These are phyloP conservation scores for Leccinum solheimii DNA, from an alignment of 1,284 basidiomycete genomes.

Conservation along the genomic window DNA sequence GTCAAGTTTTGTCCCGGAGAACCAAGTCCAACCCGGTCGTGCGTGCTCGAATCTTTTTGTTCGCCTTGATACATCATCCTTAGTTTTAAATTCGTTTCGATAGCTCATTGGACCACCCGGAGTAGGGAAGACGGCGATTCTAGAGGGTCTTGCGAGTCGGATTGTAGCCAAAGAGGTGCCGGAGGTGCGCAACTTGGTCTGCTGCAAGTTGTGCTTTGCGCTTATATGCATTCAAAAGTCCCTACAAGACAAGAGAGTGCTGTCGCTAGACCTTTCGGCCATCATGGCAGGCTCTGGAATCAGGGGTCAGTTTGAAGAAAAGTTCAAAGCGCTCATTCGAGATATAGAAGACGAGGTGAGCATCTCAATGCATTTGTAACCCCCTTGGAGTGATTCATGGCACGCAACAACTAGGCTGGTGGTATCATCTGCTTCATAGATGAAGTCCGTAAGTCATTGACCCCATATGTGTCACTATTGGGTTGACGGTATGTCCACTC, in stretches of 20 bases:
- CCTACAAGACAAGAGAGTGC: constrained; percentile 78
- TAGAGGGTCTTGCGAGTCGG: constrained; percentile 88
- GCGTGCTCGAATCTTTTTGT: constrained; percentile 24
- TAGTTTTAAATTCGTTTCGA: background rate
- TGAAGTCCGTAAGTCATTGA: constrained; percentile 72
- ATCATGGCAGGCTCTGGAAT: constrained; percentile 88
- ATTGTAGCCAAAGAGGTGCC: constrained; percentile 92
- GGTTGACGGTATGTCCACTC: background rate
- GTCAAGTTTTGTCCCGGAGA: constrained; percentile 68
- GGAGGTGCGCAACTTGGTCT: constrained; percentile 52
- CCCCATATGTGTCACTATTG: constrained; percentile 5
- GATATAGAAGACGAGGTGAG: constrained; percentile 85
- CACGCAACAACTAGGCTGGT: constrained; percentile 45
- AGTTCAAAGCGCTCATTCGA: constrained; percentile 82
- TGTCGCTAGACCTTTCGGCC: constrained; percentile 79
- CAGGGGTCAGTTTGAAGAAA: constrained; percentile 89
- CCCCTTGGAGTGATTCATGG: constrained; percentile 3
- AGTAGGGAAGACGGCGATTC: constrained; percentile 90
- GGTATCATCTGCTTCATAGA: constrained; percentile 88
- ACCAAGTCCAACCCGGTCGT: constrained; percentile 91
- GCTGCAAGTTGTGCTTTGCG: background rate
- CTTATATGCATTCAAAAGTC: constrained; percentile 47
- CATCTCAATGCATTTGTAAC: background rate
- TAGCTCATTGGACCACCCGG: constrained; percentile 80
- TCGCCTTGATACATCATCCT: background rate